Base-by-base conservation (phyloP, 352 stramenopile genomes). In the Sclerospora graminicola region DNA sequence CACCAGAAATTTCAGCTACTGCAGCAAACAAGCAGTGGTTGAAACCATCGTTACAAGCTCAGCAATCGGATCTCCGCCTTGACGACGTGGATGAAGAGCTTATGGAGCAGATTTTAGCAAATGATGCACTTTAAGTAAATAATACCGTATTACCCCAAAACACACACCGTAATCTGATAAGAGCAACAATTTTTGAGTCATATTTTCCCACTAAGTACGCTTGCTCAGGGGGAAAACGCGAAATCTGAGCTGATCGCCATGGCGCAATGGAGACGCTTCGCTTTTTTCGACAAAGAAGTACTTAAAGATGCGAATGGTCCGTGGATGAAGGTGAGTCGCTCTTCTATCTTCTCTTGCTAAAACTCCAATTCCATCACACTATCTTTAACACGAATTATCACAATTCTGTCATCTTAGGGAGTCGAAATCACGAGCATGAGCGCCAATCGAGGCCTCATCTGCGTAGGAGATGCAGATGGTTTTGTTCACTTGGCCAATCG, bases 241-340 rank as follows among this genome's bases (percentile, higher is more conserved):
- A 54, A 26, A 26, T 26, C 21, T 26, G 21, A 26, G 21, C 24
- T 35, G 19, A 32, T 51, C 48, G 26, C 28, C 36, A 93, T 93
- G 81, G 78, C 81, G 61, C 81, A 93, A 55, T 90, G 78, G 79
- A 67, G 81, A 66, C 76, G 81, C 60, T 93, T 93, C 55, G 77
- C 77, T 37, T 93, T 93, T 73, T 93, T 93, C 48, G 81, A 93
- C 54, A 85, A 86, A 52, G 81, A 93, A 45, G 69, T 88, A 19
- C 68, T 93, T 28, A 90, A 89, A 57, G 81, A 93, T 55, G 54
- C 54, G 18, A 85, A 66, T 63, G 81, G 76, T 0, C 65, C 80
- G 14, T 92, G 81, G 81, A 82, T 92, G 62, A 89, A 89, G 62
- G 81, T 90, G 41, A 36, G 54, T 27, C 10, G 7, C 30, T 35